These are phyloP conservation scores for Penicillium sp. DNA, from an alignment of 2,329 filamentous ascomycete genomes.

Conservation along the genomic window DNA sequence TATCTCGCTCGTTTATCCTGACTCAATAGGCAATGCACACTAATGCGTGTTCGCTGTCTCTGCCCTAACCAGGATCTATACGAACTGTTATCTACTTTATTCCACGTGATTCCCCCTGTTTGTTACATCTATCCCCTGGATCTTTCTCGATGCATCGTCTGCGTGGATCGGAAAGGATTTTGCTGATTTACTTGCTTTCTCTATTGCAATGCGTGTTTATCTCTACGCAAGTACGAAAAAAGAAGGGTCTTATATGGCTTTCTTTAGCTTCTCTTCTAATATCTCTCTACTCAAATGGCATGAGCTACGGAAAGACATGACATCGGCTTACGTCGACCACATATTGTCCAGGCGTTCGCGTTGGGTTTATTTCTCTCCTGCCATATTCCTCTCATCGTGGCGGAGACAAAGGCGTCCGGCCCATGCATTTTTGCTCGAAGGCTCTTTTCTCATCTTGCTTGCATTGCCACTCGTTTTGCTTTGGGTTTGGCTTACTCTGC, in stretches of 20 bases:
- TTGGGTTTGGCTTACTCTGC: conserved; percentile 1
- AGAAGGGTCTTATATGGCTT: conserved; percentile 17
- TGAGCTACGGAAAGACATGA: conserved; percentile 19
- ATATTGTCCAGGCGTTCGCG: conserved; percentile 14
- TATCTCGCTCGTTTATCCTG: conserved; percentile 14
- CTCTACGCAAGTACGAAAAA: conserved; percentile 13
- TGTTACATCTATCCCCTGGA: conserved; percentile 28
- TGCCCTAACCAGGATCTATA: conserved; percentile 24
- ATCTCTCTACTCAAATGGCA: conserved; percentile 15
- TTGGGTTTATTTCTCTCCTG: conserved; percentile 5
- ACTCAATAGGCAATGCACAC: conserved; percentile 9
- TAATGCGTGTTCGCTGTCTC: conserved; percentile 6
- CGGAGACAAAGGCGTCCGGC: conserved; percentile 13
- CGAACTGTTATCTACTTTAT: conserved; percentile 29
- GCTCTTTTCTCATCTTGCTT: conserved; percentile 3
- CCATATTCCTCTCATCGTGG: conserved; percentile 7
- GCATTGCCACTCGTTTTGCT: conserved; percentile 7
- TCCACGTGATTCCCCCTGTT: conserved; percentile 31
- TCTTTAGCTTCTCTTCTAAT: conserved; percentile 14
- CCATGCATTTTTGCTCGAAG: conserved; percentile 8
- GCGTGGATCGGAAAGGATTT: conserved; percentile 29
- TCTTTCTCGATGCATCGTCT: conserved; percentile 29
- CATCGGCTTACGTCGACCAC: conserved; percentile 8
- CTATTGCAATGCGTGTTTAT: conserved; percentile 13
- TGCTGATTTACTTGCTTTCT: conserved; percentile 17